phyloP scores from a whole-genome alignment of 208 protist species.

The Leishmania guyanensis region DNA sequence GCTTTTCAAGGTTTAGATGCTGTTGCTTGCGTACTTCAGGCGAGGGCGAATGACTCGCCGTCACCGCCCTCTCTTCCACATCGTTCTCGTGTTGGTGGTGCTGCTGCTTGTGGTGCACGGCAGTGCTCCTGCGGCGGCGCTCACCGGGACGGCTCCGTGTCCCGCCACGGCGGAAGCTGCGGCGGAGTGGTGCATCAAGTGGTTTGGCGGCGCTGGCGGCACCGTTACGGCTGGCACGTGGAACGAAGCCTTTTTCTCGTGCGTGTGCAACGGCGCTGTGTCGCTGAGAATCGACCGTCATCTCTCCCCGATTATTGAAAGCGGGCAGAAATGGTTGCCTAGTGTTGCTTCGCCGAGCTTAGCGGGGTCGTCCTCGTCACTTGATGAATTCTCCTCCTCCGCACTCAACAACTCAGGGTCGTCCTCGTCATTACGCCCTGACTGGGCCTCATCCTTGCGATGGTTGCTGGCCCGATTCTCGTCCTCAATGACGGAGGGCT shows the following conservation, averaged over 20 bases:
- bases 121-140: background rate
- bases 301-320: background rate
- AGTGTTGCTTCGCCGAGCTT: background rate
- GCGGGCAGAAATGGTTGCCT: background rate
- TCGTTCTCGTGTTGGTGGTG: background rate
- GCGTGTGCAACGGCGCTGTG: conserved; percentile 26
- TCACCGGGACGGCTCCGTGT: conserved; percentile 12
- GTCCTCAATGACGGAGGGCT: background rate
- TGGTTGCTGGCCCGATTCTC: conserved; percentile 3
- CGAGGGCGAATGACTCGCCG: background rate
- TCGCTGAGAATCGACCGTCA: conserved; percentile 2
- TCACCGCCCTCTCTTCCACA: background rate
- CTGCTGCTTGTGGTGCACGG: conserved; percentile 1
- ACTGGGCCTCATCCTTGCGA: background rate
- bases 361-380: background rate
- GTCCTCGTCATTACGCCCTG: background rate
- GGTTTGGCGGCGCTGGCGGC: conserved; percentile 28
- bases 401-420: background rate
- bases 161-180: background rate
- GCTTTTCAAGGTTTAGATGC: background rate
- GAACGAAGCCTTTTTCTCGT: conserved; percentile 11
- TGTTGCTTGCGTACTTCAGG: too few species aligned
- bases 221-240: conserved; percentile 11
- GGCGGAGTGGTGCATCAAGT: conserved; percentile 18
- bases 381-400: background rate